Conservation (phyloP, 2,329 filamentous ascomycete genomes). For the Ophiobolus disseminans region DNA sequence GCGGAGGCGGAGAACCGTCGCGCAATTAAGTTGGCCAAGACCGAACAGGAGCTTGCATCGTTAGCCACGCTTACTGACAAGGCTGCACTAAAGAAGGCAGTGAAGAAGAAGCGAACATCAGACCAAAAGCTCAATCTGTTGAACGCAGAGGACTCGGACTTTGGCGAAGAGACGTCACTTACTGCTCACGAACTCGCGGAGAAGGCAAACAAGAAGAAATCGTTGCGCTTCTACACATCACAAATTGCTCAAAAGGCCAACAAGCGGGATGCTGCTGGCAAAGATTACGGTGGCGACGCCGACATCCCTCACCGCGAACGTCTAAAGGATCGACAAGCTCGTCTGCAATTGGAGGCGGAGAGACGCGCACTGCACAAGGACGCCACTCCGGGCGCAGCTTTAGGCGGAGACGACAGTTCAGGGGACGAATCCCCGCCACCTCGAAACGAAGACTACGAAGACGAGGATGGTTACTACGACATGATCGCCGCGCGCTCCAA, state of each 20-base stretch:
- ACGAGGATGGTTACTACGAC: constrained; percentile 84
- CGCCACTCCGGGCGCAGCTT: constrained; percentile 64
- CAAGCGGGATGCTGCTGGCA: constrained; percentile 76
- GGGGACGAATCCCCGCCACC: constrained; percentile 61
- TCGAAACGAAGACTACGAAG: constrained; percentile 53
- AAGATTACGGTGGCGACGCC: constrained; percentile 77
- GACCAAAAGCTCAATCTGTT: constrained; percentile 43
- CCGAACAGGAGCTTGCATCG: constrained; percentile 76
- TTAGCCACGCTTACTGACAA: constrained; percentile 68
- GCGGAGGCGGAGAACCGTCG: constrained; percentile 61
- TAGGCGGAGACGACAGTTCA: constrained; percentile 72
- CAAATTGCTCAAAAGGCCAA: constrained; percentile 95
- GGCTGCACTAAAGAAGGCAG: constrained; percentile 56
- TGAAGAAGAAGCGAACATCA: constrained; percentile 48
- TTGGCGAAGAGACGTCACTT: constrained; percentile 86
- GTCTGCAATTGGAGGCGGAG: constrained; percentile 88
- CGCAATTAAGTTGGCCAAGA: constrained; percentile 60
- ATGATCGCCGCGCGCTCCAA: constrained; percentile 75
- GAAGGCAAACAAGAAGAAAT: constrained; percentile 90
- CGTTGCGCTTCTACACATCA: constrained; percentile 95
- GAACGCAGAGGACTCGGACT: constrained; percentile 77
- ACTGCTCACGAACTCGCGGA: constrained; percentile 81
- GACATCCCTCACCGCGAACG: constrained; percentile 91
- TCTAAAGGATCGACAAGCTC: constrained; percentile 81
- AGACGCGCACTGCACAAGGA: constrained; percentile 72